phyloP scores from a whole-genome alignment of 257 asterid genomes.

The Scutellaria minor region DNA sequence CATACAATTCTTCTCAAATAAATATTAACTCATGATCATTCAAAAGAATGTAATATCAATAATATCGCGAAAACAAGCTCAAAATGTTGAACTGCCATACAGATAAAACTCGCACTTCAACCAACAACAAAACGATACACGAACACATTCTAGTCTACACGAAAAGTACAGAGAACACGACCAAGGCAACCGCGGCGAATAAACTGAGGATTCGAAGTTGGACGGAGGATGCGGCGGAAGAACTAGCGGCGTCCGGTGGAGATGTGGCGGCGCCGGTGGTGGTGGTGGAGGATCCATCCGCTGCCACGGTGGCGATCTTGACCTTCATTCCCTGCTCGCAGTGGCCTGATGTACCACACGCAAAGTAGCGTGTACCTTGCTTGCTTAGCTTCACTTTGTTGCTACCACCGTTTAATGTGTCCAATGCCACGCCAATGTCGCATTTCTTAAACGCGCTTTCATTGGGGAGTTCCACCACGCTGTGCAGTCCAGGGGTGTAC shows the following conservation, averaged over 20 bases:
- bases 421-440: constrained; percentile 51
- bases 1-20: too few relatives aligned
- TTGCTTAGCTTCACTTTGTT: constrained; percentile 66
- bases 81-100: constrained; percentile 23
- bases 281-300: constrained; percentile 44
- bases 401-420: constrained; percentile 59
- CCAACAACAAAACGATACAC: background rate
- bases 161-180: constrained; percentile 15
- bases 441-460: constrained; percentile 78
- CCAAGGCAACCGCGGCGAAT: constrained; percentile 26
- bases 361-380: constrained; percentile 71
- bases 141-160: constrained; percentile 10
- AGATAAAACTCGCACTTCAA: constrained; percentile 15
- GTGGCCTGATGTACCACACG: constrained; percentile 85
- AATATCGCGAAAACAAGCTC: background rate
- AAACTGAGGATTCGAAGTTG: constrained; percentile 21
- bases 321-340: constrained; percentile 85
- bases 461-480: constrained; percentile 61
- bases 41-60: background rate
- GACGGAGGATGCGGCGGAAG: constrained; percentile 29
- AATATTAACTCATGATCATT: too few relatives aligned
- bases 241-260: constrained; percentile 17
- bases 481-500: constrained; percentile 74
- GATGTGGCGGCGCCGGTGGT: constrained; percentile 43
- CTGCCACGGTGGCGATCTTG: constrained; percentile 62